These are phyloP conservation scores for Pleurotus ostreatus DNA, from an alignment of 768 basidiomycete genomes.

Conservation along the genomic window DNA sequence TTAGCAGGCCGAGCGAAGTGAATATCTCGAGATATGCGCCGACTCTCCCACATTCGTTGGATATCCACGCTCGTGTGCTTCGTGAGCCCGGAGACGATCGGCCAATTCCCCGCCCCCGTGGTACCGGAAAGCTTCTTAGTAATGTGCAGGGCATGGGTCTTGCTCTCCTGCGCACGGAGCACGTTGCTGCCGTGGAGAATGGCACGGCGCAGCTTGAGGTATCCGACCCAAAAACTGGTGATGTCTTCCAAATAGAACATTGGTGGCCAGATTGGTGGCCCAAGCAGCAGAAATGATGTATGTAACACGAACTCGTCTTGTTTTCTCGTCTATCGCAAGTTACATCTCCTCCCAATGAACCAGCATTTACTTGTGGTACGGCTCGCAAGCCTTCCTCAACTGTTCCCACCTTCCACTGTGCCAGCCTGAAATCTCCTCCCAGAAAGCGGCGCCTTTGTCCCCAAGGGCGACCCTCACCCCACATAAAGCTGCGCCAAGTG, in stretches of 20 bases:
- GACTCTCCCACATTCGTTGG: slow-evolving; percentile 28
- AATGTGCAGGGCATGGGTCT: slow-evolving; percentile 57
- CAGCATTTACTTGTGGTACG: neutral
- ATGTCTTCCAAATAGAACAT: slow-evolving; percentile 41
- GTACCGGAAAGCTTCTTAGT: slow-evolving; percentile 71
- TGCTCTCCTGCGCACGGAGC: slow-evolving; percentile 78
- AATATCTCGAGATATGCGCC: slow-evolving; percentile 15
- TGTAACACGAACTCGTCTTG: neutral
- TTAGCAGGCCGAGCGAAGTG: slow-evolving; percentile 12
- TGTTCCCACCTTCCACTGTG: neutral
- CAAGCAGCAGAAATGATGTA: slow-evolving; percentile 15
- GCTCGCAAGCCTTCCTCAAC: neutral
- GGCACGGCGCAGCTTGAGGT: slow-evolving; percentile 42
- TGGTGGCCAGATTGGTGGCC: slow-evolving; percentile 75
- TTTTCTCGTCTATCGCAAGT: too few species aligned
- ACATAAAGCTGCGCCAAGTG: neutral
- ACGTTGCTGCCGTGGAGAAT: slow-evolving; percentile 51
- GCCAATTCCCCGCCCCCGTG: slow-evolving; percentile 56
- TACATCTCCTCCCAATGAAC: neutral
- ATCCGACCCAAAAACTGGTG: slow-evolving; percentile 24
- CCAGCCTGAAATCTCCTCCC: slow-evolving; percentile 2
- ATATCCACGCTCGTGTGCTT: slow-evolving; percentile 30
- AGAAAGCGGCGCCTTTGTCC: neutral
- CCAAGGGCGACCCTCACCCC: neutral
- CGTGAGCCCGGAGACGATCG: slow-evolving; percentile 19